phyloP scores from a whole-genome alignment of 1,284 basidiomycete species.

The Malassezia caprae region DNA sequence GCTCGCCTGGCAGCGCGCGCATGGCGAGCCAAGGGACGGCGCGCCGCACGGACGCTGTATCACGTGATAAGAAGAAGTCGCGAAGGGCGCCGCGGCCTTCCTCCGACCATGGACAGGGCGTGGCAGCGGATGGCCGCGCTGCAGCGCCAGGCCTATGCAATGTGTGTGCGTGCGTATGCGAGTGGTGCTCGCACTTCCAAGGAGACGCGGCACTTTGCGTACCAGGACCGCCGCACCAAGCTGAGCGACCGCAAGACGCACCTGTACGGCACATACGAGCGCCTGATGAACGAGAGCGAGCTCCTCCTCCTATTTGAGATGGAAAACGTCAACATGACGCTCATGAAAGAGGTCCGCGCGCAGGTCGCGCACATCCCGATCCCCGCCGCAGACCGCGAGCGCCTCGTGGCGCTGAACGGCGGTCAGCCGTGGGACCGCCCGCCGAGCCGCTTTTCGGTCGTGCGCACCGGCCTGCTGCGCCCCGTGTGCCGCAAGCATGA shows the following conservation, averaged over 20 bases:
- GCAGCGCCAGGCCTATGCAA: background rate
- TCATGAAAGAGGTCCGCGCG: slow-evolving; percentile 8
- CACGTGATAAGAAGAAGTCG: slow-evolving; percentile 10
- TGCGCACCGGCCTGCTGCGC: slow-evolving; percentile 15
- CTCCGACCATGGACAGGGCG: background rate
- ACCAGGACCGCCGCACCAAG: slow-evolving; percentile 14
- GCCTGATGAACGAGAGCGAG: slow-evolving; percentile 13
- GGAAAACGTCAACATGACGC: slow-evolving; percentile 10
- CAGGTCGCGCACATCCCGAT: slow-evolving; percentile 1
- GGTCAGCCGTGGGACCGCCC: slow-evolving; percentile 10
- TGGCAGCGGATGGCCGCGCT: background rate
- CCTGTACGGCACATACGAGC: slow-evolving; percentile 13
- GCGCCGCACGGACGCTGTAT: background rate
- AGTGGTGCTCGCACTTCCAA: slow-evolving; percentile 2
- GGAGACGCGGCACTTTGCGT: slow-evolving; percentile 9
- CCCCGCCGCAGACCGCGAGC: background rate
- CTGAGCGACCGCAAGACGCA: slow-evolving; percentile 15
- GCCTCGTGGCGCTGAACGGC: slow-evolving; percentile 1
- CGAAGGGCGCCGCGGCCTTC: background rate
- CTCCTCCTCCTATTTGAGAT: slow-evolving; percentile 9
- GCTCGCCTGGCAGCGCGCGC: slow-evolving; percentile 27
- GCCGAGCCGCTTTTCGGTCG: background rate
- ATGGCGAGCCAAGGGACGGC: background rate
- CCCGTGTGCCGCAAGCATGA: slow-evolving; percentile 9
- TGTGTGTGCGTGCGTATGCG: slow-evolving; percentile 11